Percentiles rank a stretch among this genome's conserved stretches.
These are phyloP conservation scores for Ceratocystis papillata DNA, from an alignment of 2,329 filamentous ascomycete species.

Conservation along the genomic window DNA sequence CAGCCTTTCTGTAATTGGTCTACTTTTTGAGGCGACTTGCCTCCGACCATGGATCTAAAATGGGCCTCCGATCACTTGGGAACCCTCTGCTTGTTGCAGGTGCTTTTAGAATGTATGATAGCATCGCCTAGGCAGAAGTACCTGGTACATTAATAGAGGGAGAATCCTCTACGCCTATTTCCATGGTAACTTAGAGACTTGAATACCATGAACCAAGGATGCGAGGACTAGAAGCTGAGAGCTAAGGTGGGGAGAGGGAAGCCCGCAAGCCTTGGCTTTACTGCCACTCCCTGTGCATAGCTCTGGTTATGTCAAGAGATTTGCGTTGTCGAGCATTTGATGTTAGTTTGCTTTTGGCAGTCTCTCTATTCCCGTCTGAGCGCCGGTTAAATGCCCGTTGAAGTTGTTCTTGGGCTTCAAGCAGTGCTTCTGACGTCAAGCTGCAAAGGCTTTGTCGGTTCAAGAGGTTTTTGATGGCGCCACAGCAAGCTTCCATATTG, in stretches of 20 bases:
- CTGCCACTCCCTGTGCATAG: conserved; percentile 1
- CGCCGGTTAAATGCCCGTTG: neutral
- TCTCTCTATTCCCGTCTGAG: neutral
- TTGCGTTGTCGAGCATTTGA: neutral
- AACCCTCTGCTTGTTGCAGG: neutral
- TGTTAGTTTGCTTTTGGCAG: neutral
- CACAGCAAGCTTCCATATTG: neutral
- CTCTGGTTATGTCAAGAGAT: conserved; percentile 2
- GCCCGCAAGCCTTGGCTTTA: neutral
- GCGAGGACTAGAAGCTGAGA: neutral
- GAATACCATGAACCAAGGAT: neutral
- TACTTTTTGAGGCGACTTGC: neutral
- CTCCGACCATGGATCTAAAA: conserved; percentile 1
- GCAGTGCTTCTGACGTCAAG: too few relatives aligned
- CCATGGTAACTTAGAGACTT: neutral
- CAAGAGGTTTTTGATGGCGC: neutral
- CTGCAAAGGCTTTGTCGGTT: neutral
- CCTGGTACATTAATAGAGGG: neutral
- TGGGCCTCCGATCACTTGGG: neutral
- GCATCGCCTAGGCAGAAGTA: neutral
- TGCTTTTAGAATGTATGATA: neutral
- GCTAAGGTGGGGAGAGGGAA: neutral
- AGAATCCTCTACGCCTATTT: neutral
- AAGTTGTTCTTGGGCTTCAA: neutral
- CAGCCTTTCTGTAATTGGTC: conserved; percentile 6